Conservation (phyloP, 2,329 filamentous ascomycete species). For the Alternaria conjuncta region DNA sequence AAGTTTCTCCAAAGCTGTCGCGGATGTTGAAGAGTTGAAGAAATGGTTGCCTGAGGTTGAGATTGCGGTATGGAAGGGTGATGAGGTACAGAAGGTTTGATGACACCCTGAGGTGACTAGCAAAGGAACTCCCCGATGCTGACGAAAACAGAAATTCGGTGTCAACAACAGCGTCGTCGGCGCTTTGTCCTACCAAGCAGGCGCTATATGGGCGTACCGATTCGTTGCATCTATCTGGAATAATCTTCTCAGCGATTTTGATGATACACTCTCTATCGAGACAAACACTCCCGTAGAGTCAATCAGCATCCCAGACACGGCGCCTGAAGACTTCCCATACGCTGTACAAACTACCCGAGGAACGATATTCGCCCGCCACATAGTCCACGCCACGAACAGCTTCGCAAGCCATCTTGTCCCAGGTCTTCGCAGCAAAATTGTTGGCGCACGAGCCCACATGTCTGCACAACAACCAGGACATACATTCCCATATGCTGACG, state of each 20-base stretch:
- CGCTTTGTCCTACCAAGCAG: conserved; percentile 40
- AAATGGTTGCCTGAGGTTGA: conserved; percentile 1
- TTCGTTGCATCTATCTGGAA: conserved; percentile 19
- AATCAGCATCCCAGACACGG: conserved; percentile 26
- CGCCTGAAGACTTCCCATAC: conserved; percentile 44
- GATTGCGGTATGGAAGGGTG: background rate
- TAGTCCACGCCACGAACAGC: conserved; percentile 66
- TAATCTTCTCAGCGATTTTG: conserved; percentile 16
- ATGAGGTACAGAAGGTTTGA: conserved; percentile 2
- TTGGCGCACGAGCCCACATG: conserved; percentile 51
- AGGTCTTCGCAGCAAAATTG: conserved; percentile 45
- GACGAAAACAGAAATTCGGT: conserved; percentile 8
- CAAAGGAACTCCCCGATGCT: background rate
- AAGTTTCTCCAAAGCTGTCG: conserved; percentile 5
- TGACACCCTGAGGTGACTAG: background rate
- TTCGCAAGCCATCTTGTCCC: conserved; percentile 61
- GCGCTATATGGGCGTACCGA: conserved; percentile 24
- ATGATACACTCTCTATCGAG: background rate
- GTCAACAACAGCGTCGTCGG: conserved; percentile 22
- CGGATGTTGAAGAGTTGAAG: background rate
- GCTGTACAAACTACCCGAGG: conserved; percentile 56
- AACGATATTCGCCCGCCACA: conserved; percentile 54
- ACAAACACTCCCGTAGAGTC: conserved; percentile 17
- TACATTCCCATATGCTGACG: conserved; percentile 38
- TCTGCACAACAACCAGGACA: conserved; percentile 56